These are phyloP conservation scores for Amaranthus cruentus DNA, from an alignment of 148 eudicot genomes.

Conservation along the genomic window DNA sequence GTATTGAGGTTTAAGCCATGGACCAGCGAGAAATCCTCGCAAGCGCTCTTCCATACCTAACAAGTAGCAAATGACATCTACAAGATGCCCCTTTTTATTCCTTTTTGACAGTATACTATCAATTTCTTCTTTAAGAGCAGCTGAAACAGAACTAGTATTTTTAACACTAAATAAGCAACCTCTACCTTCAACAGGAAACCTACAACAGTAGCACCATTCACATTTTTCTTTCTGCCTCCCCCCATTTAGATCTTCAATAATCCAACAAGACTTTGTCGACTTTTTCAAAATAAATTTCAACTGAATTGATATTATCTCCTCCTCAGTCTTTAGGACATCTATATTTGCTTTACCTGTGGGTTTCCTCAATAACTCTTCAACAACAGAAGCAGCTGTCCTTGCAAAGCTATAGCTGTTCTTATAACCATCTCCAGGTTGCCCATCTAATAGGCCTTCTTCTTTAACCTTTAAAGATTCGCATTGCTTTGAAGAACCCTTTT, in stretches of 20 bases:
- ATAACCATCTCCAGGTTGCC: slow-evolving; percentile 33
- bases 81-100: slow-evolving; percentile 54
- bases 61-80: slow-evolving; percentile 57
- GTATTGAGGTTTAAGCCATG: slow-evolving; percentile 72
- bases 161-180: slow-evolving; percentile 62
- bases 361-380: slow-evolving; percentile 55
- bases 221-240: slow-evolving; percentile 69
- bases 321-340: slow-evolving; percentile 42
- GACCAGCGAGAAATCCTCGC: slow-evolving; percentile 85
- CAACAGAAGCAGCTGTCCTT: slow-evolving; percentile 55
- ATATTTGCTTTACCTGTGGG: slow-evolving; percentile 46
- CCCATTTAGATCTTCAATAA: slow-evolving; percentile 32
- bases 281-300: slow-evolving; percentile 57
- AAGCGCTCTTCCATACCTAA: slow-evolving; percentile 74
- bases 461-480: slow-evolving; percentile 18
- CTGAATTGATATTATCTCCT: slow-evolving; percentile 63
- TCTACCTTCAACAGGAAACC: slow-evolving; percentile 57
- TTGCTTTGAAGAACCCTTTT: slow-evolving; percentile 26
- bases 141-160: slow-evolving; percentile 32
- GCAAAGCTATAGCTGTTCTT: slow-evolving; percentile 70
- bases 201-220: slow-evolving; percentile 92
- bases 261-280: slow-evolving; percentile 59
- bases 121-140: slow-evolving; percentile 38
- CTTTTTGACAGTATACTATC: slow-evolving; percentile 35
- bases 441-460: slow-evolving; percentile 21